These are phyloP conservation scores for Trypethelium eluteriae DNA, from an alignment of 495 filamentous ascomycete species.

Conservation along the genomic window DNA sequence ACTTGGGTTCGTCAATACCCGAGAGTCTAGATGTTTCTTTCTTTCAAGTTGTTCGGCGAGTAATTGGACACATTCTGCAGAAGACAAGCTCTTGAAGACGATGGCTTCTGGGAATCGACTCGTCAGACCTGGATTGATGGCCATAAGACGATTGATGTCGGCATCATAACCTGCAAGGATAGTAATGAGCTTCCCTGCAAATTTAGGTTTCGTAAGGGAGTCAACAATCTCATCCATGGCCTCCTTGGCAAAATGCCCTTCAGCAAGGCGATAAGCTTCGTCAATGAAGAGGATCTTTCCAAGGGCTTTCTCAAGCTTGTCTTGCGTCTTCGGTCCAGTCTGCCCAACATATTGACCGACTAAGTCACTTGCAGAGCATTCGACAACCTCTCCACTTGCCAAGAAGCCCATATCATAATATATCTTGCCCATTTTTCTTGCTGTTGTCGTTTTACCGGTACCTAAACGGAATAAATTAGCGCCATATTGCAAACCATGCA, in stretches of 20 bases:
- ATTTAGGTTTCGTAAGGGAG: conserved; percentile 56
- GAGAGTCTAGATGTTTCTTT: conserved; percentile 22
- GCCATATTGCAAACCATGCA: background rate
- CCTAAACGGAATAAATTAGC: conserved; percentile 34
- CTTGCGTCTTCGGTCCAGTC: conserved; percentile 55
- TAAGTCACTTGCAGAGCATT: conserved; percentile 39
- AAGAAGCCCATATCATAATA: conserved; percentile 57
- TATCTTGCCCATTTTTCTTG: conserved; percentile 61
- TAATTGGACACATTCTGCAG: conserved; percentile 43
- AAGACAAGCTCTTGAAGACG: conserved; percentile 42
- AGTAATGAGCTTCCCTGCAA: conserved; percentile 55
- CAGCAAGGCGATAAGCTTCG: conserved; percentile 56
- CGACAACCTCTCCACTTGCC: conserved; percentile 31
- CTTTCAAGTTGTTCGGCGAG: conserved; percentile 20
- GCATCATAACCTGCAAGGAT: conserved; percentile 68
- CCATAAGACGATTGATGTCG: conserved; percentile 65
- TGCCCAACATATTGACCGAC: conserved; percentile 47
- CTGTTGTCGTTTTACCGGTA: conserved; percentile 69
- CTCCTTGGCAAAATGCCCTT: conserved; percentile 56
- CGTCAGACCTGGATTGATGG: conserved; percentile 51
- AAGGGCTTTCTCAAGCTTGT: conserved; percentile 50
- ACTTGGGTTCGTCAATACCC: conserved; percentile 21
- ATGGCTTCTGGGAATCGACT: conserved; percentile 54
- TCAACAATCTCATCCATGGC: conserved; percentile 70
- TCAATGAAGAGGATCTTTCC: conserved; percentile 62